phyloP scores from a whole-genome alignment of 1,284 basidiomycete genomes.

The Agaricales sp. region DNA sequence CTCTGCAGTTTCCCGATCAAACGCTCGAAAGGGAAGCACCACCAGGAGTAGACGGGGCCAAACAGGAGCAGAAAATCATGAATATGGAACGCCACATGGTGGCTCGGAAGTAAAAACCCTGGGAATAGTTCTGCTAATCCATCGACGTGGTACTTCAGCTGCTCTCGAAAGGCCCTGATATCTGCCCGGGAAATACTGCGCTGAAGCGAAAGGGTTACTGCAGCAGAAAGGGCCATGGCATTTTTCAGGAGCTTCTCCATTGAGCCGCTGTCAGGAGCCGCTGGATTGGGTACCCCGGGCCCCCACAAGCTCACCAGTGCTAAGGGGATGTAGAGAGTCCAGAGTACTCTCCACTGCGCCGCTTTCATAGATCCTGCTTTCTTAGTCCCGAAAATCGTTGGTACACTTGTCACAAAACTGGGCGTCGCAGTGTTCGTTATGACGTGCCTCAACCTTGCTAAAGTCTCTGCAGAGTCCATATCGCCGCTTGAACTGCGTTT shows the following conservation, averaged over 20 bases:
- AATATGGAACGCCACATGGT: constrained; percentile 15
- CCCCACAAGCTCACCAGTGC: constrained; percentile 15
- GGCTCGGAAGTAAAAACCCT: constrained; percentile 12
- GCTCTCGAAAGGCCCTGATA: constrained; percentile 9
- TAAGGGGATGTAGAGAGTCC: constrained; percentile 13
- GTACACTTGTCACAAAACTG: constrained; percentile 17
- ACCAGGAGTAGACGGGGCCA: constrained; percentile 16
- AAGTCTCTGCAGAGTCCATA: constrained; percentile 12
- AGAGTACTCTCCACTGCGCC: constrained; percentile 18
- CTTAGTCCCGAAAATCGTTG: constrained; percentile 11
- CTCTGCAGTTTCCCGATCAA: constrained; percentile 13
- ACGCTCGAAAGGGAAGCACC: constrained; percentile 16
- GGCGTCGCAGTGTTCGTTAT: constrained; percentile 13
- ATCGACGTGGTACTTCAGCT: constrained; percentile 10
- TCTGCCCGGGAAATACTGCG: constrained; percentile 6
- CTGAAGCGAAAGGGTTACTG: constrained; percentile 12
- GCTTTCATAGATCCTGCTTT: constrained; percentile 16
- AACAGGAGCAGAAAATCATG: constrained; percentile 11
- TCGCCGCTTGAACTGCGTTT: constrained; percentile 3
- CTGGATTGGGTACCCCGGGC: background rate
- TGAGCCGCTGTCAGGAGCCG: constrained; percentile 6
- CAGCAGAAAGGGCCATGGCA: constrained; percentile 11
- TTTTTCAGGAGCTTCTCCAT: too few relatives aligned
- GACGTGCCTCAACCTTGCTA: constrained; percentile 13
- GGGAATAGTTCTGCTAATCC: constrained; percentile 12